A percentile compares a stretch with the other conserved stretches of the same genome.
These are phyloP conservation scores for Cotoneaster glaucophyllus DNA, from an alignment of 306 rosid genomes.

Conservation along the genomic window DNA sequence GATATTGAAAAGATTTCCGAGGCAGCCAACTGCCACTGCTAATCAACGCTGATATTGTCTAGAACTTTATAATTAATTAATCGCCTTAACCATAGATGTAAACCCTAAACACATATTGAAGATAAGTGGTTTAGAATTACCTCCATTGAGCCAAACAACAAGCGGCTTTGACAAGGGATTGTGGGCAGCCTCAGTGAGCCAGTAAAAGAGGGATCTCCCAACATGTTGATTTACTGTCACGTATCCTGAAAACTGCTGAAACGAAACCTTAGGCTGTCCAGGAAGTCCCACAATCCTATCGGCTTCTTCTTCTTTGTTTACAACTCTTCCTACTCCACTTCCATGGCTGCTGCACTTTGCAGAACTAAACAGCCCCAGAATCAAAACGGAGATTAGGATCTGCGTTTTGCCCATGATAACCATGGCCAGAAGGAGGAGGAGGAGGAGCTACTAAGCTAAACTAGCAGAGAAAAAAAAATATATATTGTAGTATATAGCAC, in stretches of 20 bases:
- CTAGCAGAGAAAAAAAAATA: background rate
- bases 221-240: slow-evolving; percentile 67
- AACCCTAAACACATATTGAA: no score
- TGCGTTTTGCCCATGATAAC: slow-evolving; percentile 33
- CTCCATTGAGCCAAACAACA: slow-evolving; percentile 98
- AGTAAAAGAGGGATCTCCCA: slow-evolving; percentile 94
- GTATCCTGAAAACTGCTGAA: slow-evolving; percentile 85
- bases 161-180: slow-evolving; percentile 59
- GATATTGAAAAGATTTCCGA: no score
- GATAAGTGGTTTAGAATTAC: background rate
- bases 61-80: no score
- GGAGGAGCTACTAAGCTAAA: background rate
- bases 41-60: no score
- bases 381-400: slow-evolving; percentile 37
- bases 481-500: background rate
- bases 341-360: background rate
- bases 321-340: background rate
- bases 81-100: no score
- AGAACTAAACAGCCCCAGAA: slow-evolving; percentile 10
- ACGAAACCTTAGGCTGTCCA: slow-evolving; percentile 76
- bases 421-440: slow-evolving; percentile 17
- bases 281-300: slow-evolving; percentile 77
- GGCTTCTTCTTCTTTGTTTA: slow-evolving; percentile 32
- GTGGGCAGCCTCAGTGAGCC: slow-evolving; percentile 83
- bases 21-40: no score